Percentiles rank a stretch among this genome's conserved stretches.
These are phyloP conservation scores for Microsporum ferrugineum DNA, from an alignment of 2,329 filamentous ascomycete genomes.

Conservation along the genomic window DNA sequence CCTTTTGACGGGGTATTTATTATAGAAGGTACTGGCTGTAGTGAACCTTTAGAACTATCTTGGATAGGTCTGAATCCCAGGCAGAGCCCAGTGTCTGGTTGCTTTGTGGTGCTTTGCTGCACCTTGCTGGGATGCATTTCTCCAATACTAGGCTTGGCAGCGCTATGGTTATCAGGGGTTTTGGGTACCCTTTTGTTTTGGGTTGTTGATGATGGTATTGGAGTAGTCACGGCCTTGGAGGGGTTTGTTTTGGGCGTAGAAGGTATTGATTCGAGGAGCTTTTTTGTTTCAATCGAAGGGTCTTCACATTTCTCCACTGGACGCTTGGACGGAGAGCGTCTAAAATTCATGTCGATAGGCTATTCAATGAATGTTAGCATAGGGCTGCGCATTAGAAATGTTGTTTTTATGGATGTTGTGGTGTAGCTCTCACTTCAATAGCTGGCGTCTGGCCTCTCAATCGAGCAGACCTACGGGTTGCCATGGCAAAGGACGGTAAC, in stretches of 20 bases:
- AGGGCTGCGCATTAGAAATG: constrained; percentile 7
- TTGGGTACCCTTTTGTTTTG: constrained; percentile 33
- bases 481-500: constrained; percentile 19
- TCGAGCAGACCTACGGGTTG: constrained; percentile 33
- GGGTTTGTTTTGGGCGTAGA: constrained; percentile 15
- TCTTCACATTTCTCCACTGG: background rate
- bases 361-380: constrained; percentile 11
- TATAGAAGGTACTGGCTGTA: constrained; percentile 14
- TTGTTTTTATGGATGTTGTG: background rate
- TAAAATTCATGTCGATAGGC: background rate
- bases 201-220: constrained; percentile 19
- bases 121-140: constrained; percentile 89
- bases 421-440: constrained; percentile 22
- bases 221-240: constrained; percentile 23
- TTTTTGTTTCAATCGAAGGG: background rate
- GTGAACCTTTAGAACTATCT: constrained; percentile 22
- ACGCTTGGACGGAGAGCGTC: background rate
- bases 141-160: constrained; percentile 57
- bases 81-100: constrained; percentile 66
- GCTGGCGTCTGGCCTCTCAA: constrained; percentile 24
- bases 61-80: constrained; percentile 72
- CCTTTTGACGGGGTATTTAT: constrained; percentile 35
- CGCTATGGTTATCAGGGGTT: constrained; percentile 53
- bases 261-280: background rate
- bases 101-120: constrained; percentile 61